Conservation (phyloP, 202 grass and related monocot species). For the Zizania palustris region DNA sequence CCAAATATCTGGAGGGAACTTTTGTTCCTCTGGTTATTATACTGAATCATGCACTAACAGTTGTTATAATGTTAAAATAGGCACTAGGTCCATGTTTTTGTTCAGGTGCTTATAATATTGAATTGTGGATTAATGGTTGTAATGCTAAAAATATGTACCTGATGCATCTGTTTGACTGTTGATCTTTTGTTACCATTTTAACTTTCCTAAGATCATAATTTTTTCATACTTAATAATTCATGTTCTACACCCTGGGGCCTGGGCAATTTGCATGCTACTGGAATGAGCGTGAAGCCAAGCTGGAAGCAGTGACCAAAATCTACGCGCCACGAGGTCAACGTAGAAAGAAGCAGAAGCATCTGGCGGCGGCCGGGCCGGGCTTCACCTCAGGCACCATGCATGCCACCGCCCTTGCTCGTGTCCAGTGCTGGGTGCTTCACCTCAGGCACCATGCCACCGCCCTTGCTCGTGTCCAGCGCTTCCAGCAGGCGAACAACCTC, state of each 20-base stretch:
- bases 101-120: neutral
- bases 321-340: too few species aligned
- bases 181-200: neutral
- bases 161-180: neutral
- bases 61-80: conserved; percentile 29
- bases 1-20: conserved; percentile 9
- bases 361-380: too few species aligned
- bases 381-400: too few species aligned
- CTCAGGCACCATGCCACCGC: too few species aligned
- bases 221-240: neutral
- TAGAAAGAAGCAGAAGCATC: too few species aligned
- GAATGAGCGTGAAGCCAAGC: too few species aligned
- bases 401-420: too few species aligned
- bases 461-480: too few species aligned
- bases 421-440: too few species aligned
- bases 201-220: neutral
- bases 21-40: neutral
- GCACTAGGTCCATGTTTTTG: neutral
- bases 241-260: neutral
- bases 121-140: neutral
- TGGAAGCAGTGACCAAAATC: too few species aligned
- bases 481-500: too few species aligned
- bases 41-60: neutral
- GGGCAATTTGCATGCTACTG: neutral
- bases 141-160: conserved; percentile 12